Base-by-base conservation (phyloP, 208 protist species). In the Acanthamoeba castellanii region DNA sequence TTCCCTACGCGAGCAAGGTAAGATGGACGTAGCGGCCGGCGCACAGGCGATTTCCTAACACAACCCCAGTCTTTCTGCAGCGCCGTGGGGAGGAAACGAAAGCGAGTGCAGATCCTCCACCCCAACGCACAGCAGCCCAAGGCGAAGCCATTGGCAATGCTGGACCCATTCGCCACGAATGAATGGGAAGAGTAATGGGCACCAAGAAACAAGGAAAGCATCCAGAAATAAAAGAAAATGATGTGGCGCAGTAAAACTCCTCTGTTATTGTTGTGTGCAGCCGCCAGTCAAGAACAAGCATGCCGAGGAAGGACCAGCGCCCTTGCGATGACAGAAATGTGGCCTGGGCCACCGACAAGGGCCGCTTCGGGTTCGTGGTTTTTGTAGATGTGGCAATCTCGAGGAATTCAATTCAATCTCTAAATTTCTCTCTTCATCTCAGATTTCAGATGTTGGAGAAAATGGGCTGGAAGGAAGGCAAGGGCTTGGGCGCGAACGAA, bases 391-490 rank as follows among this genome's bases (percentile, higher is more conserved):
- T 6, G 20, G 32, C 20, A 22, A 30, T 18, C 42, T 70, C n/a
- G n/a, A n/a, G n/a, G n/a, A n/a, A n/a, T n/a, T n/a, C n/a, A 32
- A 50, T n/a, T 32, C 42, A 27, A 74, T 18, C 11, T 74, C 34
- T 74, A n/a, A 74, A 37, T 13, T 74, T 37, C 5, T 81, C 37
- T 76, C 3, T 47, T 47, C 5, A 20, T 27, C 27, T 57, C 9
- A 98, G 98, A 22, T 98, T 98, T 85, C 95, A 98, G 50, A 95
- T 99, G 68, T 93, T 99, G 91, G 96, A 98, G 95, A 98, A 98
- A 92, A 97, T 98, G 34, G 98, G 98, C 7, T 99, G 98, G 98
- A 97, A 95, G 52, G 98, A 99, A 92, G 98, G 98, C 76, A 96
- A 88, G 42, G 98, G 98, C 13, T 95, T 99, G 20, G 98, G 98